These are phyloP conservation scores for Kluyveromyces aestuarii DNA, from an alignment of 805 yeast genomes.

Conservation along the genomic window DNA sequence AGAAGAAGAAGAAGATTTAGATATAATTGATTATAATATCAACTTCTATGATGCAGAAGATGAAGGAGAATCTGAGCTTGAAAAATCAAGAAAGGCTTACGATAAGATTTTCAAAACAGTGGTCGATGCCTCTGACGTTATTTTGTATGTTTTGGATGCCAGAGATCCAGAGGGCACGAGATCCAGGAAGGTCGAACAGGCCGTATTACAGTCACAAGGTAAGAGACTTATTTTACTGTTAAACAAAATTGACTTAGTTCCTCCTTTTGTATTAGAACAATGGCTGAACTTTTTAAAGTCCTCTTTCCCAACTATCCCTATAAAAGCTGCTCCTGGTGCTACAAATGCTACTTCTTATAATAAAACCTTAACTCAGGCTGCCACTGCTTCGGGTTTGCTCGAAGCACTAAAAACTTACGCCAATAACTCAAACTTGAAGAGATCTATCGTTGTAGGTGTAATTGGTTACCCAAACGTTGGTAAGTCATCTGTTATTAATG, in stretches of 20 bases:
- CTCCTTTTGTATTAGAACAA: conserved; percentile 69
- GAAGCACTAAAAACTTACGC: conserved; percentile 83
- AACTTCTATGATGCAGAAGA: conserved; percentile 36
- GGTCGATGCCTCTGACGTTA: conserved; percentile 85
- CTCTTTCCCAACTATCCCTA: conserved; percentile 86
- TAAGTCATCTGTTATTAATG: conserved; percentile 87
- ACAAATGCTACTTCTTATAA: conserved; percentile 60
- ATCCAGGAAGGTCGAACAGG: conserved; percentile 84
- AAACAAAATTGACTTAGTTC: conserved; percentile 90
- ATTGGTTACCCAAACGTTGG: conserved; percentile 98
- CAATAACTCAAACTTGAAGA: conserved; percentile 69
- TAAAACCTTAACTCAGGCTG: conserved; percentile 59
- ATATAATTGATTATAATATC: conserved; percentile 41
- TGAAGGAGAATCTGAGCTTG: conserved; percentile 42
- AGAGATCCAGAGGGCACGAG: conserved; percentile 96
- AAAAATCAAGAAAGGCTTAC: conserved; percentile 79
- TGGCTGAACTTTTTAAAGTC: conserved; percentile 77
- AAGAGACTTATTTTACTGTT: conserved; percentile 79
- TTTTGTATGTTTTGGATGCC: conserved; percentile 90
- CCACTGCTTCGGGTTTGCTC: conserved; percentile 65
- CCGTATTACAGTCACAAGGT: conserved; percentile 63
- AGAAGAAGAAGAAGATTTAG: conserved; percentile 37
- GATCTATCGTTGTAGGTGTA: conserved; percentile 89
- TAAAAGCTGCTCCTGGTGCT: conserved; percentile 72
- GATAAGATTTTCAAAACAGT: conserved; percentile 92